Base-by-base conservation (phyloP, 129 eudicot genomes). In the Pulicaria dysenterica region DNA sequence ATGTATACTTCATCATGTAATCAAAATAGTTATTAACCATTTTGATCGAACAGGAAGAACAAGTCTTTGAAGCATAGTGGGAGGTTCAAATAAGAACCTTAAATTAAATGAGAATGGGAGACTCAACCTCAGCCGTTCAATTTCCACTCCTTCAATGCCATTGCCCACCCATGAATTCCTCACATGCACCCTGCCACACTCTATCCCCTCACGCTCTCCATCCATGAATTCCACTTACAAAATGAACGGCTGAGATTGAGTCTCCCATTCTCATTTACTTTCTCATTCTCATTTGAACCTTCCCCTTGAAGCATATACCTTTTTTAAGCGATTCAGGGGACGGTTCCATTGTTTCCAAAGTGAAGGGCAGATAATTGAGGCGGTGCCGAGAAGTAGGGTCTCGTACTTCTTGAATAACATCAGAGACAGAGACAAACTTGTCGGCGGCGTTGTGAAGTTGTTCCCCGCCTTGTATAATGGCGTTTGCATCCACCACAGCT, bases 401-500 rank as follows among this genome's bases (percentile, higher is more conserved):
- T 31, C 97, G 86, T 11, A 94, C 56, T 73, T 94, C 98, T 10
- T 50, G 42, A 8, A 94, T 68, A 37, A 90, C 97, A 55, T 94
- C 93, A 5, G 83, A 38, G 19, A 94, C 87, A 7, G 97, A 84
- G 17, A 90, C 93, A 11, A 94, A 94, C 55, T 87, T 88, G 55
- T 90, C 98, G 8, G 97, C 87, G 36, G 79, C 53, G 69, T 77
- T 50, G 42, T 68, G 47, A 5, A 90, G 83, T 78, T 69, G 83
- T 79, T 84, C 93, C 37, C 98, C 97, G 47, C 96, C 97, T 69
- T 88, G 91, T 53, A 94, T 94, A 9, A 94, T 84, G 74, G 97
- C 97, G 81, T 86, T 94, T 14, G 97, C 97, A 44, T 90, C 97
- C 40, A 90, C 92, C 46, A 90, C 98, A 4, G 98, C 96, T 37